Base-by-base conservation (phyloP, 805 yeast genomes). In the Saturnispora sekii region DNA sequence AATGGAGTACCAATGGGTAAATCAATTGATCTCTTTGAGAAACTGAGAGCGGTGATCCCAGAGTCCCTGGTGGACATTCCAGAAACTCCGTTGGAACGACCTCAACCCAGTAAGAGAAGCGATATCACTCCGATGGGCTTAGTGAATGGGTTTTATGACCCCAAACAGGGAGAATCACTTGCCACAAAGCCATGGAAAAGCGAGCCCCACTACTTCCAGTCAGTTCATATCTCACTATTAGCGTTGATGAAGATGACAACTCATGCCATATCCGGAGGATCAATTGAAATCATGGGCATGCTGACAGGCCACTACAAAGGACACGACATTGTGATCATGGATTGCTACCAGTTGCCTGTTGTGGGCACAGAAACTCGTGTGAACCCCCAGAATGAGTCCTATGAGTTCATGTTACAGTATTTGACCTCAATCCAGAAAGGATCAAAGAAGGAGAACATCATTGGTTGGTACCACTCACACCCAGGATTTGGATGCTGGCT, bases 401-500 rank as follows among this genome's bases (percentile, higher is more conserved):
- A 89, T 61, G 97, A 90, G 60, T 93, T 82, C 60, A 89, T 93
- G 96, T 93, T 89, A 1, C 81, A 78, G 48, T 88, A 84, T 61
- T 66, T 84, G 42, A 80, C 80, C 44, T 66, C 71, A 35, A 60
- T 76, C 49, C 74, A 75, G 56, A 50, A 66, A 21, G 65, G 71
- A 15, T 32, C 38, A 6, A 76, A 76, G 1, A 61, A 59, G n/a
- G 81, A 84, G 50, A 74, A 84, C 53, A 83, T 90, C 17, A 85
- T 93, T 12, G 98, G 98, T 9, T 90, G 98, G 98, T 90, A 93
- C 63, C 97, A 72, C 62, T 87, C 90, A 5, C 98, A 90, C 62
- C 98, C 98, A 0, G 96, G 96, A 0, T 90, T 88, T 61, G 97
- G 96, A 14, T 89, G 97, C 61, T 90, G 97, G 96, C 64, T 90